These are phyloP conservation scores for Trichothecium sympodiale DNA, from an alignment of 2,329 filamentous ascomycete species.

Conservation along the genomic window DNA sequence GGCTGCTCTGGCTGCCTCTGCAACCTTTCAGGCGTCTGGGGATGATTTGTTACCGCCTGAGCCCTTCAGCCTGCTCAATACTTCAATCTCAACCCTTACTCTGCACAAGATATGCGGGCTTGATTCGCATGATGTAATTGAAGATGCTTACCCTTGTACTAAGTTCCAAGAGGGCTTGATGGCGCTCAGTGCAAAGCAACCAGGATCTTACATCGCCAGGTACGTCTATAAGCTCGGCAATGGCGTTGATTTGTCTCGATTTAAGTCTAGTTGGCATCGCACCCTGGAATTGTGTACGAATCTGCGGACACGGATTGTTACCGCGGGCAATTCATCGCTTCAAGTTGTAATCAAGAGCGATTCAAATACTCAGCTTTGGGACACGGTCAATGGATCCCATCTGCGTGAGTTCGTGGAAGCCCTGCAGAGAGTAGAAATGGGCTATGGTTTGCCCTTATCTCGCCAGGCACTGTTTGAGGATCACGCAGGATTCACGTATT, in stretches of 20 bases:
- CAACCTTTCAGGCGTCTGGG: too few relatives aligned
- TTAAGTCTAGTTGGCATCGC: not conserved
- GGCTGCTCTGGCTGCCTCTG: too few relatives aligned
- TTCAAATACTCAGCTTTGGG: too few relatives aligned
- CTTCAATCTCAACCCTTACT: too few relatives aligned
- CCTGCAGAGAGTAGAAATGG: too few relatives aligned
- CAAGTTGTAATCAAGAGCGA: too few relatives aligned
- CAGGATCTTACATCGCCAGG: slow-evolving; percentile 1
- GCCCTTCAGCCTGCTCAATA: slow-evolving; percentile 1
- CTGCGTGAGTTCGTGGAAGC: too few relatives aligned
- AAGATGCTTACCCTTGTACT: slow-evolving; percentile 38
- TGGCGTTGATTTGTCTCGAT: not conserved
- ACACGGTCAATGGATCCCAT: too few relatives aligned
- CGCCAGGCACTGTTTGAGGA: not conserved
- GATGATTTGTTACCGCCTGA: too few relatives aligned
- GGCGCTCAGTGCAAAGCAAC: slow-evolving; percentile 20
- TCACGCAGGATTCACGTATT: slow-evolving; percentile 6
- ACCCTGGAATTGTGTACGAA: not conserved
- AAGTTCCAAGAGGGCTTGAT: slow-evolving; percentile 37
- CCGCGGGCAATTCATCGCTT: too few relatives aligned
- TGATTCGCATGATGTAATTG: slow-evolving; percentile 11
- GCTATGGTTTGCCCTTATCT: too few relatives aligned
- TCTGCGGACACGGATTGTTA: not conserved
- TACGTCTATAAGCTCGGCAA: not conserved
- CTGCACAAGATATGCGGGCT: not conserved